Conservation (phyloP, 176 grass and related monocot species). For the Puccinellia tenuiflora region DNA sequence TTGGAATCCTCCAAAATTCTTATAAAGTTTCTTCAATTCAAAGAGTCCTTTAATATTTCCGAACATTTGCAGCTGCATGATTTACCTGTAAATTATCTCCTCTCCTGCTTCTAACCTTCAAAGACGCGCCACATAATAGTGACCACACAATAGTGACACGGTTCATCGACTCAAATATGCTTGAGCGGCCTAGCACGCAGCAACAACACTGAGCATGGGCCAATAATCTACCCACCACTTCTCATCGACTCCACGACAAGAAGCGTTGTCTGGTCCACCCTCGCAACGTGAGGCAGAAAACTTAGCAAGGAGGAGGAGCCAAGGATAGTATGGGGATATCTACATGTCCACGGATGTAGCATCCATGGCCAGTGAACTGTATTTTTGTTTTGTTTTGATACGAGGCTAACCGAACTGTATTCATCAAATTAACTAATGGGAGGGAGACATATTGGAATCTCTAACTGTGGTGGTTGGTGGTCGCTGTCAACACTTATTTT, state of each 20-base stretch:
- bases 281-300: neutral
- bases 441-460: neutral
- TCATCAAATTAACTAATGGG: neutral
- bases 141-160: neutral
- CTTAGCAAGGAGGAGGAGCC: neutral
- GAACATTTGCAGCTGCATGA: too few species aligned
- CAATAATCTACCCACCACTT: neutral
- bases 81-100: too few species aligned
- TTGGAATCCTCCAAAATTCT: too few species aligned
- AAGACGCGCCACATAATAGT: too few species aligned
- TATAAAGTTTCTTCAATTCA: too few species aligned
- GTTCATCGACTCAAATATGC: neutral
- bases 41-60: too few species aligned
- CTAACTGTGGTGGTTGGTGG: neutral
- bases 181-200: neutral
- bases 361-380: too few species aligned
- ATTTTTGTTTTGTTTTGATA: too few species aligned
- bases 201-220: neutral
- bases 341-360: neutral
- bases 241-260: constrained; percentile 12
- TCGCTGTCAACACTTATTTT: neutral
- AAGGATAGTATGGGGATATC: neutral
- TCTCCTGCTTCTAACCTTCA: too few species aligned
- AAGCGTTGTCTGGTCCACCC: neutral
- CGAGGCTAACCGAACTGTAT: too few species aligned